Evolutionary conservation across 1,139 yeast genomes (phyloP), one percentile per base, ranked within the genome.

Genomic region (Saccharomycopsis hybrid): DNA sequence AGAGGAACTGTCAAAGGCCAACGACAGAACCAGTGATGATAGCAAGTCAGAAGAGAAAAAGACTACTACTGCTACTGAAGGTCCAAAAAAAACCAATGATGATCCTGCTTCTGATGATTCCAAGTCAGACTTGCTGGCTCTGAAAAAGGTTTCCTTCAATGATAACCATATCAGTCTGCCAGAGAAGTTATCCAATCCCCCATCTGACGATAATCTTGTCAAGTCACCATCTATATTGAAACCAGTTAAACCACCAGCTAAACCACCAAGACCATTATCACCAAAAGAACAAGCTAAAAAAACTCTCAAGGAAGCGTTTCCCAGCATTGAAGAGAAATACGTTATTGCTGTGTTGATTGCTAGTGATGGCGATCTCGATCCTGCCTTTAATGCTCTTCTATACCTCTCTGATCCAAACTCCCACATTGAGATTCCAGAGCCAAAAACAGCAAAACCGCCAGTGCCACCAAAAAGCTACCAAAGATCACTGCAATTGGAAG

Each of bases 371-470:
- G 73, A 77, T 44, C 66, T 87, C 35, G 96, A 88, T 59, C 82
- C 87, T 0, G 95, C 97, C 0, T 90, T 90, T 70, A 85, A 84
- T 65, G 97, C 96, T 0, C 70, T 90, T 60, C 71, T 92, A 56
- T 87, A 78, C 58, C 70, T 86, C 54, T 81, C 88, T 11, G 97
- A 90, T 67, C 95, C 95, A 5, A 67, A 73, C 7, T 80, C 77
- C 61, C 75, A 75, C 59, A 82, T 88, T 11, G 84, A 81, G 51
- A 77, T 80, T 48, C 76, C 83, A 11, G 64, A 68, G 8, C 59
- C 60, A 3, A 52, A 56, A 9, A 53, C 54, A 9, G 57, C 52
- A 9, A 58, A 58, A 5, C 65, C 67, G 5, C 58, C 59, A 13
- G 57, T 60, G 51, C 63, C 63, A 31, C 61, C 65, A 36, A 62